Percentiles rank a stretch among this genome's conserved stretches.
phyloP scores from a whole-genome alignment of 23 red algal genomes.

The Cyanidium caldarium region DNA sequence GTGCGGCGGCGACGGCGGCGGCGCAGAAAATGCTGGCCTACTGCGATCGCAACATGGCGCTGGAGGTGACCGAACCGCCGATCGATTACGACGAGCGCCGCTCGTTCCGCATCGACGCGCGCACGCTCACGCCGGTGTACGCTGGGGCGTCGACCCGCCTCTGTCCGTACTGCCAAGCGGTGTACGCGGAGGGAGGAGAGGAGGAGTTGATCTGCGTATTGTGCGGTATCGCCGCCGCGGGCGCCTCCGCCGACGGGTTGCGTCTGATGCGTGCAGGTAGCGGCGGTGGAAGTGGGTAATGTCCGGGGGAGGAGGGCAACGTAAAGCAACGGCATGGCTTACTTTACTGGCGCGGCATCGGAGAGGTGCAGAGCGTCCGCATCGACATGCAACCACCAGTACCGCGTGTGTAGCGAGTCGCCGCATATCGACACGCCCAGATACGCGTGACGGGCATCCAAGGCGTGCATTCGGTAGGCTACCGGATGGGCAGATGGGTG shows the following conservation, averaged over 20 bases:
- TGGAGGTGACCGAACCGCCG: too few species aligned
- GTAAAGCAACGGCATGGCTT: too few species aligned
- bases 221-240: slow-evolving; percentile 4
- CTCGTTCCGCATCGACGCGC: slow-evolving; percentile 48
- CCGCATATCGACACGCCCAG: too few species aligned
- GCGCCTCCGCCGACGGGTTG: neutral
- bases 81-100: slow-evolving; percentile 50
- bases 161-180: slow-evolving; percentile 47
- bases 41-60: slow-evolving; percentile 65
- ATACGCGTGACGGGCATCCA: too few species aligned
- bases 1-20: slow-evolving; percentile 24
- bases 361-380: too few species aligned
- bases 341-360: too few species aligned
- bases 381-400: too few species aligned
- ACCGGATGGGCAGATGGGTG: too few species aligned
- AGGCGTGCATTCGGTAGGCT: too few species aligned
- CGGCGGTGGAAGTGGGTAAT: too few species aligned
- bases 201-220: neutral
- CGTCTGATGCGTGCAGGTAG: slow-evolving; percentile 1
- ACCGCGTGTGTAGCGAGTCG: too few species aligned
- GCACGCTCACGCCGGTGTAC: slow-evolving; percentile 35
- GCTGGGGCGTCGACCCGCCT: neutral
- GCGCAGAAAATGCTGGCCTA: slow-evolving; percentile 73
- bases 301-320: too few species aligned
- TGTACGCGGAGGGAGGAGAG: slow-evolving; percentile 13